Base-by-base conservation (phyloP, 225 moss, liverwort and hornwort genomes). In the Marchantia paleacea region DNA sequence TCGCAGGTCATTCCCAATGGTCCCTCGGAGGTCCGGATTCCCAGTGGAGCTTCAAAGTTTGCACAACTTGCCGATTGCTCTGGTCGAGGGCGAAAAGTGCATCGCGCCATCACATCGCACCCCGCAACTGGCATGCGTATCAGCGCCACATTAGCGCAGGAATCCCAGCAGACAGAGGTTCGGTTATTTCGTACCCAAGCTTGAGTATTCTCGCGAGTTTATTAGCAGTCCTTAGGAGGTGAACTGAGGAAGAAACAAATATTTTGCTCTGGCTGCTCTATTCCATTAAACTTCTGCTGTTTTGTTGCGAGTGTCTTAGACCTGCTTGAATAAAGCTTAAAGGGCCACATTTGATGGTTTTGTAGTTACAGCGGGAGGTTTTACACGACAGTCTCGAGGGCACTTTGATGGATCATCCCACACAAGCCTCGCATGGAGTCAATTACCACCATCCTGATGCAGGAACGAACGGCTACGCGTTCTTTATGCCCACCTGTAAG, bases 401-500 rank as follows among this genome's bases (percentile, higher is more conserved):
- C 25, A 19, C 68, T 5, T 54, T 75, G 12, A 15, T 52, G 10
- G 74, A 75, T 75, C 52, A 75, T 49, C 52, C 74, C 11, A 52
- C 74, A 8, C 74, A 75, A 75, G 52, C 18, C 10, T 52, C 53
- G 29, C 79, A 79, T 55, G 79, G 79, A 30, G 53, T 69, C 54
- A 79, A 79, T 55, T 79, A 79, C 69, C 79, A 79, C 54, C 79
- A 79, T 57, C 51, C 70, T 11, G 25, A 55, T 4, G 28, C 79
- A 54, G 79, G 70, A 30, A 79, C 25, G 1, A 52, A 71, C 19
- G 79, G 79, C 31, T 79, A 79, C 20, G 79, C 79, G 4, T 79
- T 79, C 57, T 79, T 79, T 52, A 79, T 79, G 79, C 79, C 79
- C 7, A 69, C n/a, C 31, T 57, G 78, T 79, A 52, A 67, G 78